Conservation (phyloP, 1,284 basidiomycete species). For the Mycena citricolor region DNA sequence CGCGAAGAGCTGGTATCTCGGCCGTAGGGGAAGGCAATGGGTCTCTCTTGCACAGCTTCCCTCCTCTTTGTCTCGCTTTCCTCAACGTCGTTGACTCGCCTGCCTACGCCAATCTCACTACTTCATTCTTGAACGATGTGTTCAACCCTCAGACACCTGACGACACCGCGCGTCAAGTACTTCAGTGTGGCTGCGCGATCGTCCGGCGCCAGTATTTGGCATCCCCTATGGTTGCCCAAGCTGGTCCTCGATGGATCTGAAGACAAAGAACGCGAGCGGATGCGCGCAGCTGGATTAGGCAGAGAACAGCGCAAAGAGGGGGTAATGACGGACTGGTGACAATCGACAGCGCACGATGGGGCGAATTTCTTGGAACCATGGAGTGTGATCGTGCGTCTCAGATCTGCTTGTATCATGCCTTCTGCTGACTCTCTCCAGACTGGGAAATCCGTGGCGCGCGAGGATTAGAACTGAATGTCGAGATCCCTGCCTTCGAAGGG, state of each 20-base stretch:
- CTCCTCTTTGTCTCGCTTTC: constrained; percentile 84
- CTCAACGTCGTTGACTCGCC: constrained; percentile 95
- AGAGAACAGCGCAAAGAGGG: constrained; percentile 44
- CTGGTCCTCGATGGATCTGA: constrained; percentile 86
- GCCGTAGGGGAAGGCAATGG: too few species aligned
- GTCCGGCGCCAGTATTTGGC: constrained; percentile 76
- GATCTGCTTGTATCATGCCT: constrained; percentile 1
- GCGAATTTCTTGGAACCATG: constrained; percentile 88
- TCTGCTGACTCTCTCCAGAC: constrained; percentile 48
- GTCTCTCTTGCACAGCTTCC: constrained; percentile 60
- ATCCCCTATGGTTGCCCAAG: constrained; percentile 97
- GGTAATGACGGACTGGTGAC: constrained; percentile 97
- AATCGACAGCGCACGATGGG: constrained; percentile 88
- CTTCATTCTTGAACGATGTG: constrained; percentile 77
- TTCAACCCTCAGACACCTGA: constrained; percentile 95
- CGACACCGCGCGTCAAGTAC: constrained; percentile 83
- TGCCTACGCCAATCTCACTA: constrained; percentile 94
- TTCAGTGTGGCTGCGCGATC: constrained; percentile 86
- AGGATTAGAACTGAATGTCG: constrained; percentile 64
- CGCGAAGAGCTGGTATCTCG: constrained; percentile 34
- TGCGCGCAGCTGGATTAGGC: too few species aligned
- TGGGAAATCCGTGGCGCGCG: constrained; percentile 92
- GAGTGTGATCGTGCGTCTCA: constrained; percentile 77
- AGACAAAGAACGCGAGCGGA: constrained; percentile 45
- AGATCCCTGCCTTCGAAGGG: too few species aligned